Conservation (phyloP, 352 stramenopile genomes). For the Halophytophthora batemanensis region DNA sequence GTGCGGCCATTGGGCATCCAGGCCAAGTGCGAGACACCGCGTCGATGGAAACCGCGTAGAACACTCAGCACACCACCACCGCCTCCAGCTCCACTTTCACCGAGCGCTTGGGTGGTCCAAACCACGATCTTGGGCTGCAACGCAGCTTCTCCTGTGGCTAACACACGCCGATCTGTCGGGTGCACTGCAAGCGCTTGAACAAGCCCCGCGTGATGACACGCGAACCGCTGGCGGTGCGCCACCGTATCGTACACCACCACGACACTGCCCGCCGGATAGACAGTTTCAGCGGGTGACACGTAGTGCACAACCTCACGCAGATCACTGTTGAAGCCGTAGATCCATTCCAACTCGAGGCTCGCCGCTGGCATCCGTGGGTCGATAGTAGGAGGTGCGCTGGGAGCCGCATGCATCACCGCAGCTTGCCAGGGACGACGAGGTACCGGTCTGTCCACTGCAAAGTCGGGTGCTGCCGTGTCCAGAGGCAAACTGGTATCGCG, state of each 20-base stretch:
- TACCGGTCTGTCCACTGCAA: constrained; percentile 26
- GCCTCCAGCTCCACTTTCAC: constrained; percentile 23
- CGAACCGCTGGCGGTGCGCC: constrained; percentile 70
- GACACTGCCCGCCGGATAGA: constrained; percentile 60
- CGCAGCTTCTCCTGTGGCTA: constrained; percentile 63
- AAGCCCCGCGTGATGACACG: constrained; percentile 54
- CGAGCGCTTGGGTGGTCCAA: constrained; percentile 47
- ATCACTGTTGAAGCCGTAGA: constrained; percentile 81
- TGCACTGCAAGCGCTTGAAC: constrained; percentile 62
- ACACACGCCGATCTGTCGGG: constrained; percentile 37
- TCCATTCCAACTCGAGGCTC: constrained; percentile 71
- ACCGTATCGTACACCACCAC: constrained; percentile 69
- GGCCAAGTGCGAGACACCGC: constrained; percentile 58
- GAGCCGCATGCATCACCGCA: constrained; percentile 53
- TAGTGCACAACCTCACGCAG: constrained; percentile 58
- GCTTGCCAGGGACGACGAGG: constrained; percentile 54
- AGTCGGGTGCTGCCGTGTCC: constrained; percentile 41
- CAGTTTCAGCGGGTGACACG: constrained; percentile 53
- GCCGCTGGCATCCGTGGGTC: constrained; percentile 48
- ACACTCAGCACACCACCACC: constrained; percentile 46
- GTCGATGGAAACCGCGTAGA: constrained; percentile 64
- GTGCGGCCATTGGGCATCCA: constrained; percentile 73
- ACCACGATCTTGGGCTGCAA: constrained; percentile 59
- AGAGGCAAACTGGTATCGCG: constrained; percentile 49
- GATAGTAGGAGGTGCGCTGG: constrained; percentile 51